phyloP scores from a whole-genome alignment of 1,284 basidiomycete genomes.

The Pseudozyma sp. region DNA sequence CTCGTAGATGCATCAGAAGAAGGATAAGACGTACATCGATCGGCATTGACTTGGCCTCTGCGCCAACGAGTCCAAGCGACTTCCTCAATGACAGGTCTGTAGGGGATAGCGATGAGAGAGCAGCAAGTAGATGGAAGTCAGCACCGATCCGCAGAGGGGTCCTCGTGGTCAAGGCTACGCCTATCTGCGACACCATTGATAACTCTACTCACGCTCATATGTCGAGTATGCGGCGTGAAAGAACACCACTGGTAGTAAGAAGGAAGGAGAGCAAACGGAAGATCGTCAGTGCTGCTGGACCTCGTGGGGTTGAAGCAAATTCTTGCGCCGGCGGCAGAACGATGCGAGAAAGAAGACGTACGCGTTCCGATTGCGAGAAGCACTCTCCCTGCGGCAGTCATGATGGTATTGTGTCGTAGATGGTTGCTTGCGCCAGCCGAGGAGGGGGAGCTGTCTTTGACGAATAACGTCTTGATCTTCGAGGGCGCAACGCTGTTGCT shows the following conservation, averaged over 20 bases:
- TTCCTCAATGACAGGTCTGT: constrained; percentile 55
- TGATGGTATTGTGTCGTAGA: constrained; percentile 1
- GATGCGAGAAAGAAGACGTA: constrained; percentile 10
- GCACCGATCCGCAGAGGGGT: neutral
- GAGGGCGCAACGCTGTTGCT: neutral
- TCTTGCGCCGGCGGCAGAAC: no score
- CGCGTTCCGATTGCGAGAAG: constrained; percentile 34
- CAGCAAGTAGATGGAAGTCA: neutral
- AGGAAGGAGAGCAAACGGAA: neutral
- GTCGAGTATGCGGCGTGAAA: constrained; percentile 62
- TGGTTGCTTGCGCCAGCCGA: neutral
- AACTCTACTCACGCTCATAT: constrained; percentile 51
- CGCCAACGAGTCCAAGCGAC: constrained; percentile 43
- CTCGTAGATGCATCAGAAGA: neutral
- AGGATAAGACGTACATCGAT: constrained; percentile 34
- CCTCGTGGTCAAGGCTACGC: no score
- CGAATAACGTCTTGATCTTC: no score
- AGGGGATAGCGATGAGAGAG: neutral
- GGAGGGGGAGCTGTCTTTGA: no score
- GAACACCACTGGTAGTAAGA: constrained; percentile 37
- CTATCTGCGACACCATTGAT: neutral
- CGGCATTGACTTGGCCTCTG: constrained; percentile 43
- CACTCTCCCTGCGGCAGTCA: constrained; percentile 28
- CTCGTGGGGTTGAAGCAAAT: neutral
- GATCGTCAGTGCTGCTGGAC: neutral